phyloP scores from a whole-genome alignment of 2,329 filamentous ascomycete species.

The Hymenoscyphus infarciens region DNA sequence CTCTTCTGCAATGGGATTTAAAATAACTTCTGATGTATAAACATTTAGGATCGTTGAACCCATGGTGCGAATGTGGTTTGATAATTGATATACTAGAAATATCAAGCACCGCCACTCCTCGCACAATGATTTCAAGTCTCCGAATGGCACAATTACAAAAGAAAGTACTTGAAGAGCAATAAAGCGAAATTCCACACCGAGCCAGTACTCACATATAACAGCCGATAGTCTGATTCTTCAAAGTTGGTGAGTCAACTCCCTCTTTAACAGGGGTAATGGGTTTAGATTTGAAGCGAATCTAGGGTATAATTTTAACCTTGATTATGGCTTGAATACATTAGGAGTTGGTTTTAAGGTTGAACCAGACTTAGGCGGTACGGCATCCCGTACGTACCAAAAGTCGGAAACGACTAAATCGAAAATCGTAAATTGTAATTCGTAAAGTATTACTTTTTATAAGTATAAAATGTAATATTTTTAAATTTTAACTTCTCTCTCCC shows the following conservation, averaged over 20 bases:
- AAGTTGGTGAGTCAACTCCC: conserved; percentile 27
- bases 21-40: not conserved
- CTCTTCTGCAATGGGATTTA: not conserved
- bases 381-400: no score
- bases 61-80: not conserved
- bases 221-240: conserved; percentile 19
- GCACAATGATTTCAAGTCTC: not conserved
- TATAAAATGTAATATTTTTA: no score
- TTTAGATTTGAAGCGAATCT: conserved; percentile 32
- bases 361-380: no score
- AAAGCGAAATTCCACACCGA: not conserved
- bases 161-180: no score
- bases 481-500: no score
- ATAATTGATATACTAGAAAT: no score
- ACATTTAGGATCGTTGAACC: not conserved
- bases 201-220: conserved; percentile 36
- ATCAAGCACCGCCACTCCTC: not conserved
- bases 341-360: conserved; percentile 15
- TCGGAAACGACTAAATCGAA: no score
- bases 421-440: no score
- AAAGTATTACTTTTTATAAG: no score
- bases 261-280: conserved; percentile 27
- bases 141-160: not conserved
- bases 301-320: conserved; percentile 16
- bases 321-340: conserved; percentile 23